Evolutionary conservation across 441 rosid genomes (phyloP), one percentile per base, ranked within the genome.

Genomic region (Biscutella laevigata): DNA sequence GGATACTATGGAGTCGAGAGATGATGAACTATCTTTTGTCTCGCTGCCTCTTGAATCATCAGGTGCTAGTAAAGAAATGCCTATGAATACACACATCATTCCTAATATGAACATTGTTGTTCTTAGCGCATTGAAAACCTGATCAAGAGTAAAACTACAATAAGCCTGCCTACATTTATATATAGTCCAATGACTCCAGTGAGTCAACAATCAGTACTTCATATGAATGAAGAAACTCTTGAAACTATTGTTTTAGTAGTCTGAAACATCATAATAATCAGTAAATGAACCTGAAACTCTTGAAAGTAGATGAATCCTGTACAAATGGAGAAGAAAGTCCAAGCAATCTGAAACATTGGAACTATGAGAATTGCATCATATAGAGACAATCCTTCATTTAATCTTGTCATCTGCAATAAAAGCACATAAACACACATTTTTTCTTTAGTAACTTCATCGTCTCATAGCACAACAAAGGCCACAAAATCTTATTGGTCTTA

Each of bases 311-410:
- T 61, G 72, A 88, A 88, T 79, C 96, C 98, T 64, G 98, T 91
- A 82, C 87, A 88, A 21, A 91, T 91, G 61, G 98, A 91, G 71
- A 91, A 88, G 81, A 88, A 91, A 50, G 98, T 88, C 98, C 98
- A 91, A 53, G 86, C 96, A 72, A 91, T 91, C 75, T 91, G 96
- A 76, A 91, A 91, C 98, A 91, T 91, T 4, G 98, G 98, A 75
- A 91, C 98, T 48, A 91, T 91, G 40, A 88, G 88, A 63, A 91
- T 88, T 56, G 98, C 98, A 71, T 91, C 98, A 39, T 81, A 91
- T 24, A 82, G 68, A n/a, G 96, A 70, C 72, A 91, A 71, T 35
- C 98, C 98, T 67, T 88, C 98, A 48, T 91, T 91, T 71, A 91
- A 72, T 64, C 98, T 77, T 28, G 98, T 69, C 98, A 88, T 80